Evolutionary conservation across 176 grass and related monocot species (phyloP).

Genomic region (Tillandsia fasciculata): DNA sequence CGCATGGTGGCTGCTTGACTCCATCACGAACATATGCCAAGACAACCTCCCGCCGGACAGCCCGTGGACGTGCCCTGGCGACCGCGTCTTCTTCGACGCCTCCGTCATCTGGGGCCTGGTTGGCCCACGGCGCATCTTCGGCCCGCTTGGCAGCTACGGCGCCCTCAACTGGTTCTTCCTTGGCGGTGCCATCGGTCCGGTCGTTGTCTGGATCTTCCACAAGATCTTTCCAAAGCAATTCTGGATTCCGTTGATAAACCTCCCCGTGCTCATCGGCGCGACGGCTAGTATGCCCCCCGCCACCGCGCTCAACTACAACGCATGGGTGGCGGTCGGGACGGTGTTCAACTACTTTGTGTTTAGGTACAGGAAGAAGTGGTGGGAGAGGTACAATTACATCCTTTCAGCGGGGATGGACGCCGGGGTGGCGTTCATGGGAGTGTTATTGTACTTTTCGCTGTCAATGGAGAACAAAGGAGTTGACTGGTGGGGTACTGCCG

Average conservation of each 20-base stretch:
- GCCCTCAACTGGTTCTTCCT: constrained; percentile 91
- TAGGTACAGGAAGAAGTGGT: constrained; percentile 70
- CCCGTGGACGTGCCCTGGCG: constrained; percentile 79
- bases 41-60: constrained; percentile 47
- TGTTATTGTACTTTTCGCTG: constrained; percentile 64
- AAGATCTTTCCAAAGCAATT: constrained; percentile 44
- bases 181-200: constrained; percentile 37
- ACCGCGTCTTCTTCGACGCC: constrained; percentile 85
- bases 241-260: constrained; percentile 79
- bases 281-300: constrained; percentile 75
- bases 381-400: constrained; percentile 90
- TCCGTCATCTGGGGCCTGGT: constrained; percentile 94
- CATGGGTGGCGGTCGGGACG: constrained; percentile 52
- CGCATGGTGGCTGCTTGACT: constrained; percentile 76
- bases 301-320: constrained; percentile 64
- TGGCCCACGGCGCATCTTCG: constrained; percentile 82
- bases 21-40: constrained; percentile 70
- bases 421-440: constrained; percentile 82
- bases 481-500: constrained; percentile 52
- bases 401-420: constrained; percentile 73
- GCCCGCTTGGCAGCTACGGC: constrained; percentile 50
- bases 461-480: constrained; percentile 30
- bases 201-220: constrained; percentile 53
- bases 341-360: constrained; percentile 90
- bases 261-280: constrained; percentile 72